A percentile compares a stretch with the other conserved stretches of the same genome.
Evolutionary conservation across 345 rosid species (phyloP).

Genomic region (Eucalyptus virginea): DNA sequence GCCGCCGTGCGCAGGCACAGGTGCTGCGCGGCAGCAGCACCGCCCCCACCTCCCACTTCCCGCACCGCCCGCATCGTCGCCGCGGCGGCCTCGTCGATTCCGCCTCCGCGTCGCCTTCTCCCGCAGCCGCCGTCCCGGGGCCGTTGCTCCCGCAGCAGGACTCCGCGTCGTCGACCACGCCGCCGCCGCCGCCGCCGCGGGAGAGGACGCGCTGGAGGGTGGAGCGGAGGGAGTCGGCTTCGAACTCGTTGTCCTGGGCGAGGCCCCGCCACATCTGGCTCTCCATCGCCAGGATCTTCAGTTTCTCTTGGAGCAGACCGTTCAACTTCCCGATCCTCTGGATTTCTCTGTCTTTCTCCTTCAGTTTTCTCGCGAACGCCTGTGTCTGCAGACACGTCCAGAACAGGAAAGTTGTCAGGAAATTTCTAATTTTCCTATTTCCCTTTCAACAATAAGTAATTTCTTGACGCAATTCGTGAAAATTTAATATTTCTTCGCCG

Average conservation of each 20-base stretch:
- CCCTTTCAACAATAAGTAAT: not conserved
- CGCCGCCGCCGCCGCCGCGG: not conserved
- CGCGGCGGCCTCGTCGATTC: not conserved
- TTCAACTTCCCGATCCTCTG: slow-evolving; percentile 30
- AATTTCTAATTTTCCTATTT: not conserved
- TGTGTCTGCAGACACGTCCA: slow-evolving; percentile 10
- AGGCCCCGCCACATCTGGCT: slow-evolving; percentile 58
- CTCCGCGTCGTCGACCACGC: slow-evolving; percentile 28
- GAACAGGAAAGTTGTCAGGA: not conserved
- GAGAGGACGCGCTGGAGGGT: slow-evolving; percentile 43
- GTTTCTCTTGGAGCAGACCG: slow-evolving; percentile 51
- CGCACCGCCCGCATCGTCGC: slow-evolving; percentile 35
- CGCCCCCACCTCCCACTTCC: slow-evolving; percentile 54
- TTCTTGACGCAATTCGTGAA: not conserved
- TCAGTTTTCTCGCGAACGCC: slow-evolving; percentile 24
- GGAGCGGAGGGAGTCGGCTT: slow-evolving; percentile 47
- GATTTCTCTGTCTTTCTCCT: slow-evolving; percentile 54
- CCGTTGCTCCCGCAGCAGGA: slow-evolving; percentile 70
- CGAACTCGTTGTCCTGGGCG: slow-evolving; percentile 61
- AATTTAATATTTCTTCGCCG: not conserved
- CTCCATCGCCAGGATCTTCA: slow-evolving; percentile 31
- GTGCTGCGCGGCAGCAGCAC: slow-evolving; percentile 81
- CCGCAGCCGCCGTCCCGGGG: not conserved
- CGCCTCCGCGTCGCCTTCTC: not conserved
- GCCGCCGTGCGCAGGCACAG: slow-evolving; percentile 39